Base-by-base conservation (phyloP, 2,329 filamentous ascomycete species). In the Harringtonia aguacate region DNA sequence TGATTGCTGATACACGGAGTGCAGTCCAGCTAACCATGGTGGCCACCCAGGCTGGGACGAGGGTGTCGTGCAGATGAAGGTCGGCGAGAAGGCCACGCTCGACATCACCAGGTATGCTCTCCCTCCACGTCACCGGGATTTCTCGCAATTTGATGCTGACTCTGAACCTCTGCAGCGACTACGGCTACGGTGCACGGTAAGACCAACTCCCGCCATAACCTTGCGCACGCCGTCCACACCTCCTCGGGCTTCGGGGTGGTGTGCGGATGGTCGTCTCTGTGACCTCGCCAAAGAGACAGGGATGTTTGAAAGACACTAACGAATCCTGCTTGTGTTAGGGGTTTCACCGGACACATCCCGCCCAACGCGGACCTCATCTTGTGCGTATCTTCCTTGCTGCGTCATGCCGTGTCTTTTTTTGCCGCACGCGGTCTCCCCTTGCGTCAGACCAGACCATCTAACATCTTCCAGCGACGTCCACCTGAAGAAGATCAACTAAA, bases 11-110 rank as follows among this genome's bases (percentile, higher is more conserved):
- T 35, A 14, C 17, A 14, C 5, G 33, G 12, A 21, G 15, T 27
- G 41, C 24, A 29, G 36, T n/a, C 22, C 20, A 31, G 40, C 34
- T 47, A 33, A 36, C 24, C 30, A 47, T 53, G n/a, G n/a, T n/a
- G n/a, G n/a, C n/a, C n/a, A n/a, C 39, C 35, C 52, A 88, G 85
- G 79, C 54, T 94, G 78, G 87, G 88, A 87, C 58, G 81, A 95
- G 66, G 89, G 84, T 53, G 88, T 97, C 43, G 67, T 70, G 40
- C 70, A 78, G 59, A 95, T 98, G 90, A 81, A 82, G 60, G 70
- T 94, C 47, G 89, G 90, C 61, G 90, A 97, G 75, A 90, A 86
- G 70, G 81, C 87, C 43, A 85, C 78, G 41, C 73, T 98, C 52
- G 83, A 81, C 53, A 95, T 97, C 60, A 75, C 81, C 50, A 72